phyloP scores from a whole-genome alignment of 2,329 filamentous ascomycete species.

The Neonectria ditissima region DNA sequence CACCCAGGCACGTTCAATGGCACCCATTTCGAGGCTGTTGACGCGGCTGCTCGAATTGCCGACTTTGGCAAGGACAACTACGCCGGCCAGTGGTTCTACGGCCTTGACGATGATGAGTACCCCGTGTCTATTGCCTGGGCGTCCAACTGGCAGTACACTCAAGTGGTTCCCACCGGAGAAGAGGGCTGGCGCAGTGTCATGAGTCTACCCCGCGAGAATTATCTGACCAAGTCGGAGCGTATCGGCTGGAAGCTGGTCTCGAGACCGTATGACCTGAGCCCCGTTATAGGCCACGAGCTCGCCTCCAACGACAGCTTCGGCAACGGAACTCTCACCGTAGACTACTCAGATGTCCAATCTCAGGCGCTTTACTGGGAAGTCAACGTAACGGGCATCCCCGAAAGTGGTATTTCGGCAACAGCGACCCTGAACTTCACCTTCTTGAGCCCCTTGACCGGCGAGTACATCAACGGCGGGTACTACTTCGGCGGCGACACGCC shows the following conservation, averaged over 20 bases:
- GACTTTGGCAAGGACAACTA: conserved; percentile 55
- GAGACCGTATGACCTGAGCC: conserved; percentile 60
- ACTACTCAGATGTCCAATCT: conserved; percentile 56
- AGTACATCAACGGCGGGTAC: conserved; percentile 44
- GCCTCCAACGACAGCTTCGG: conserved; percentile 57
- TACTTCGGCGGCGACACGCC: conserved; percentile 43
- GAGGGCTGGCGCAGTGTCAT: conserved; percentile 50
- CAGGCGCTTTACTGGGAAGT: conserved; percentile 67
- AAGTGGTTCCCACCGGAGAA: conserved; percentile 45
- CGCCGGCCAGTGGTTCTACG: conserved; percentile 52
- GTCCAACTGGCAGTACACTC: conserved; percentile 51
- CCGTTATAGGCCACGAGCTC: conserved; percentile 60
- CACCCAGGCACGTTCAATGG: conserved; percentile 72
- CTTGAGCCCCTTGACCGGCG: conserved; percentile 39
- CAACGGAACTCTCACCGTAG: conserved; percentile 61
- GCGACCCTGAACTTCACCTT: conserved; percentile 48
- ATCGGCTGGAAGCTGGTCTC: conserved; percentile 64
- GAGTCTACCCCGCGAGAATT: conserved; percentile 59
- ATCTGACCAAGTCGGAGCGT: conserved; percentile 62
- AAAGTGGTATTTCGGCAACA: conserved; percentile 26
- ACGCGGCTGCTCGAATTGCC: conserved; percentile 44
- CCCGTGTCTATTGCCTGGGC: conserved; percentile 52
- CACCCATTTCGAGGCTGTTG: conserved; percentile 64
- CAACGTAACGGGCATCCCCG: conserved; percentile 58
- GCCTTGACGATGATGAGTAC: conserved; percentile 36